phyloP scores from a whole-genome alignment of 2,329 filamentous ascomycete species.

The Colletotrichum agaves region DNA sequence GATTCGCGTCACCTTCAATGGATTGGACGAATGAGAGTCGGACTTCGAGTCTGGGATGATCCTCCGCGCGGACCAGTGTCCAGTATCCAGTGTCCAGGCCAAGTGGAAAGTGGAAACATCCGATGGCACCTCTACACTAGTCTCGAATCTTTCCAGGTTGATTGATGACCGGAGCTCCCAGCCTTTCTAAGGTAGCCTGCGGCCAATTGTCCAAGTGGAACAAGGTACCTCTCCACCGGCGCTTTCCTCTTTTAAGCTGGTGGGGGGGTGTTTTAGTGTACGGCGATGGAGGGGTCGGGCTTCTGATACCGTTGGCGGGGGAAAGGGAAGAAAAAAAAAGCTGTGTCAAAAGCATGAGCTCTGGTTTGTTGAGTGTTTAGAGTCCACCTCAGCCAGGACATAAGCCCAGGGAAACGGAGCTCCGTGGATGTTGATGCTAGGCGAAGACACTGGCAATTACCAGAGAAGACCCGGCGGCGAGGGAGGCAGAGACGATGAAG shows the following conservation, averaged over 20 bases:
- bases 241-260: constrained; percentile 6
- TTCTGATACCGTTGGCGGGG: not conserved
- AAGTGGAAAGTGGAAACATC: not conserved
- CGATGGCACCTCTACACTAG: not conserved
- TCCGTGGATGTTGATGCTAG: not conserved
- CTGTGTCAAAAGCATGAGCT: constrained; percentile 25
- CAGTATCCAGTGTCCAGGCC: not conserved
- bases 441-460: not conserved
- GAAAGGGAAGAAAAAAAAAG: not conserved
- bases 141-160: not conserved
- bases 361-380: constrained; percentile 37
- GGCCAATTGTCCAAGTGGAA: constrained; percentile 19
- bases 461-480: not conserved
- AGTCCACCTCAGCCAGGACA: not conserved
- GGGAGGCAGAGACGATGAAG: not conserved
- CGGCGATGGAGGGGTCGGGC: constrained; percentile 9
- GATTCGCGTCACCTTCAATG: constrained; percentile 22
- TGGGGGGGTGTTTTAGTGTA: constrained; percentile 3
- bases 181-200: not conserved
- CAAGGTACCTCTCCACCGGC: constrained; percentile 18
- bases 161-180: too few relatives aligned
- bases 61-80: constrained; percentile 26
- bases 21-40: constrained; percentile 4
- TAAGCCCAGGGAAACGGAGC: constrained; percentile 17
- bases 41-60: constrained; percentile 4